Percentiles rank a stretch among this genome's conserved stretches.
phyloP scores from a whole-genome alignment of 441 rosid genomes.

The Arabidopsis hybrid region DNA sequence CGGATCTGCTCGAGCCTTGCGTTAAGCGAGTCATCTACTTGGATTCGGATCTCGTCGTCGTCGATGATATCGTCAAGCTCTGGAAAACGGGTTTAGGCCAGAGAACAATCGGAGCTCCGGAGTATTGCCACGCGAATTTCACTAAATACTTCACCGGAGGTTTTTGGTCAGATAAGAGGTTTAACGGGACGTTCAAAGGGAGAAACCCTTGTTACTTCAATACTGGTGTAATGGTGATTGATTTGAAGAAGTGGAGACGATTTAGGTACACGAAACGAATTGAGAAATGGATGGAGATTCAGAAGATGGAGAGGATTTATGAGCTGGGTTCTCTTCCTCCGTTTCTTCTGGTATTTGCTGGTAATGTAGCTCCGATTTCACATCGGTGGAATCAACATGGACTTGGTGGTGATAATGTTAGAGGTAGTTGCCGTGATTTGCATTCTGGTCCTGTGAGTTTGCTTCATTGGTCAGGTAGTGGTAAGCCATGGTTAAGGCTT shows the following conservation, averaged over 20 bases:
- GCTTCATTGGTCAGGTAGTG: constrained; percentile 88
- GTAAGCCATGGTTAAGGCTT: constrained; percentile 81
- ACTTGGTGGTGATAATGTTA: constrained; percentile 77
- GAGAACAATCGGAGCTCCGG: constrained; percentile 86
- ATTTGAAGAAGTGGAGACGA: constrained; percentile 74
- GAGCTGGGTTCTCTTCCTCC: constrained; percentile 87
- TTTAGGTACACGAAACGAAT: constrained; percentile 64
- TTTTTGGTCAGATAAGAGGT: constrained; percentile 61
- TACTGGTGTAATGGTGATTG: constrained; percentile 89
- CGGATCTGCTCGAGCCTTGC: constrained; percentile 81
- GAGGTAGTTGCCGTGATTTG: constrained; percentile 76
- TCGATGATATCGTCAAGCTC: constrained; percentile 70
- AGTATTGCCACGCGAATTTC: constrained; percentile 83
- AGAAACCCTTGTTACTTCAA: constrained; percentile 77
- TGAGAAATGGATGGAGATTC: constrained; percentile 88
- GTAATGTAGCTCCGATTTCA: constrained; percentile 74
- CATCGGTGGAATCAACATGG: constrained; percentile 93
- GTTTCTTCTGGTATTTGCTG: constrained; percentile 71
- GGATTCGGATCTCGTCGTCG: constrained; percentile 75
- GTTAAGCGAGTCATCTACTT: constrained; percentile 67
- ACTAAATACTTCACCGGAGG: constrained; percentile 63
- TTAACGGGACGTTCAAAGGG: constrained; percentile 55
- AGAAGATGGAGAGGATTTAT: constrained; percentile 73
- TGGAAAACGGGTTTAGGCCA: constrained; percentile 65
- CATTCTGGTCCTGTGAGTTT: constrained; percentile 84